Evolutionary conservation across 2,329 filamentous ascomycete species (phyloP), one percentile per base, ranked within the genome.

Genomic region (Herpomyces periplanetae): DNA sequence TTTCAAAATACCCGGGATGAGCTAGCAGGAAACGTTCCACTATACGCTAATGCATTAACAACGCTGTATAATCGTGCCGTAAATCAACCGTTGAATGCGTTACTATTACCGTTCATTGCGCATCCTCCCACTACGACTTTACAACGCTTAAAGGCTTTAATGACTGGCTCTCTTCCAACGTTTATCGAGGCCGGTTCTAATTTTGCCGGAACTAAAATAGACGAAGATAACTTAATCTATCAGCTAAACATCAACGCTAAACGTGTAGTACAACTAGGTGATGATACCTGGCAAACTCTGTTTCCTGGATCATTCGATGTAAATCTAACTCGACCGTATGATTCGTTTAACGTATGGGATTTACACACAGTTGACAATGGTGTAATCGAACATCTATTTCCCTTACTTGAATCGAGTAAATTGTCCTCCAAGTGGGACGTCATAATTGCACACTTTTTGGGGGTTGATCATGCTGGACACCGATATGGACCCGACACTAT

Each of bases 331-430:
- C 55, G 49, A 28, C 56, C 80, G 0, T 96, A 87, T 36, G 75
- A 91, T 35, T 91, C 75, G 25, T 85, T 96, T 42, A 88, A 91
- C 32, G 80, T 91, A 4, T 88, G 71, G 69, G 80, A 96, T 36
- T 40, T 96, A 30, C 71, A 91, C 36, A 91, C 80, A 0, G 66
- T 96, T 2, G 80, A 96, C 34, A 75, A 88, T 31, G 80, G 80
- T 1, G 80, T 96, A 10, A 63, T 61, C 6, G 64, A 85, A 28
- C 65, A 91, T 38, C 57, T 96, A 4, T 63, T 80, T 24, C 80
- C 80, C 2, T 47, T 91, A 2, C 39, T 96, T 25, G 46, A 59
- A 18, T 37, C 51, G 1, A 44, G 50, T 18, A 57, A 57, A 32
- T n/a, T n/a, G n/a, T 46, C 49, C 19, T 49, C 42, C 3, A 51